Conservation (phyloP, 2,329 filamentous ascomycete species). For the Acephala macrosclerotiorum region DNA sequence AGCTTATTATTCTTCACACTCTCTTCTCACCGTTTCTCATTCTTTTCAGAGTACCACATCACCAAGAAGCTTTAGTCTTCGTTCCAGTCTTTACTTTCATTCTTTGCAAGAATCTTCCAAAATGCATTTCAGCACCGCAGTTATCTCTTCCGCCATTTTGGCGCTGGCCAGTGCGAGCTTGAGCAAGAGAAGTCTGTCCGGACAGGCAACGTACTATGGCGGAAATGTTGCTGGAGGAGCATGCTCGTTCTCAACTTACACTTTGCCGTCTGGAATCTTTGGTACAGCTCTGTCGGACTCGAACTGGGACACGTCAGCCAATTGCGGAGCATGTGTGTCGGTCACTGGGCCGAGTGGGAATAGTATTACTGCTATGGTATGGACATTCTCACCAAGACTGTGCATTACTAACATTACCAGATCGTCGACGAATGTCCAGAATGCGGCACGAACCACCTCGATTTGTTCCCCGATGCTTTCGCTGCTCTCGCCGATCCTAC, state of each 20-base stretch:
- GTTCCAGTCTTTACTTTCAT: conserved; percentile 35
- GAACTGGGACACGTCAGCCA: conserved; percentile 61
- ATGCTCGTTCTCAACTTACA: conserved; percentile 70
- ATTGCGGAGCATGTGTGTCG: conserved; percentile 68
- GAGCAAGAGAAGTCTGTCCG: conserved; percentile 44
- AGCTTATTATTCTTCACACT: conserved; percentile 16
- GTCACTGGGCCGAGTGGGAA: conserved; percentile 65
- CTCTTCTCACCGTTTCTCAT: conserved; percentile 24
- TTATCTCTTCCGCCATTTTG: conserved; percentile 31
- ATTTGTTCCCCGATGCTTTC: conserved; percentile 62
- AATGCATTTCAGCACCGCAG: conserved; percentile 38
- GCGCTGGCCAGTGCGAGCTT: conserved; percentile 35
- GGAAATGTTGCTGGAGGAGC: conserved; percentile 65
- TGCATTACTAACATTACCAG: conserved; percentile 41
- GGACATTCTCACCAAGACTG: conserved; percentile 21
- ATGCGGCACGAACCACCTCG: conserved; percentile 60
- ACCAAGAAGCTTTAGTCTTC: conserved; percentile 37
- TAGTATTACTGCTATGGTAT: conserved; percentile 69
- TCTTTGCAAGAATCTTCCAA: conserved; percentile 29
- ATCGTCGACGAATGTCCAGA: conserved; percentile 64
- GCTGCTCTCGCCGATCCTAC: conserved; percentile 51
- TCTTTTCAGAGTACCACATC: conserved; percentile 24
- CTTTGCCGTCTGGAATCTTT: conserved; percentile 62
- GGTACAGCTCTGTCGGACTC: conserved; percentile 68
- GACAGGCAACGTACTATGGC: conserved; percentile 60